Conservation (phyloP, 75 land plant genomes). For the Sequoiadendron giganteum region DNA sequence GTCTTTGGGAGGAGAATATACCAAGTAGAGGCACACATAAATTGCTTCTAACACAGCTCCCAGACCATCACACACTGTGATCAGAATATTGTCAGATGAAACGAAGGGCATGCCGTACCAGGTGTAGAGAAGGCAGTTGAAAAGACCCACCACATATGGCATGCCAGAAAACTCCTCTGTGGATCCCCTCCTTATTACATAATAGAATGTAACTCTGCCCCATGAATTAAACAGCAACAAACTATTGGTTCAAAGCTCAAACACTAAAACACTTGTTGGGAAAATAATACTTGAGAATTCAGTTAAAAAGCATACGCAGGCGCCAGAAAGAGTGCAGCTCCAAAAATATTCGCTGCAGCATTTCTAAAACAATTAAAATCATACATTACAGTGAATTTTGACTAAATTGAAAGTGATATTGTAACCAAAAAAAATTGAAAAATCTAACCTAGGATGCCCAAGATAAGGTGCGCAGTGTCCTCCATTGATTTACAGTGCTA, state of each 20-base stretch:
- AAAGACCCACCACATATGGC: constrained; percentile 64
- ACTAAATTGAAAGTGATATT: not conserved
- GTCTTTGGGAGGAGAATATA: constrained; percentile 26
- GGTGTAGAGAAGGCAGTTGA: constrained; percentile 70
- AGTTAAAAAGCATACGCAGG: constrained; percentile 15
- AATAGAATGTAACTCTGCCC: constrained; percentile 41
- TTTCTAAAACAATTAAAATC: not conserved
- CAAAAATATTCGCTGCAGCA: constrained; percentile 25
- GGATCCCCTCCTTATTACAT: constrained; percentile 58
- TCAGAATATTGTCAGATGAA: constrained; percentile 55
- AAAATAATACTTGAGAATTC: not conserved
- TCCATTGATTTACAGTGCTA: not conserved
- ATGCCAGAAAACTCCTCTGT: constrained; percentile 70
- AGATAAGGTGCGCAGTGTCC: not conserved
- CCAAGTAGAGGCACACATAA: constrained; percentile 49
- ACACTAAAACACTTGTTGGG: too few species aligned
- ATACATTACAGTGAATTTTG: not conserved
- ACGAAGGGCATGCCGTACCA: constrained; percentile 75
- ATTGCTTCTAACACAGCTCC: constrained; percentile 52
- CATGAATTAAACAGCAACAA: not conserved
- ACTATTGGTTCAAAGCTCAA: too few species aligned
- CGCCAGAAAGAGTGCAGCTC: constrained; percentile 20
- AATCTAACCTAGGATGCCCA: not conserved
- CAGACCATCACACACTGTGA: constrained; percentile 58
- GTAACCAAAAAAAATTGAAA: not conserved